A percentile compares a stretch with the other conserved stretches of the same genome.
These are phyloP conservation scores for Pistacia integerrima DNA, from an alignment of 345 rosid species.

Conservation along the genomic window DNA sequence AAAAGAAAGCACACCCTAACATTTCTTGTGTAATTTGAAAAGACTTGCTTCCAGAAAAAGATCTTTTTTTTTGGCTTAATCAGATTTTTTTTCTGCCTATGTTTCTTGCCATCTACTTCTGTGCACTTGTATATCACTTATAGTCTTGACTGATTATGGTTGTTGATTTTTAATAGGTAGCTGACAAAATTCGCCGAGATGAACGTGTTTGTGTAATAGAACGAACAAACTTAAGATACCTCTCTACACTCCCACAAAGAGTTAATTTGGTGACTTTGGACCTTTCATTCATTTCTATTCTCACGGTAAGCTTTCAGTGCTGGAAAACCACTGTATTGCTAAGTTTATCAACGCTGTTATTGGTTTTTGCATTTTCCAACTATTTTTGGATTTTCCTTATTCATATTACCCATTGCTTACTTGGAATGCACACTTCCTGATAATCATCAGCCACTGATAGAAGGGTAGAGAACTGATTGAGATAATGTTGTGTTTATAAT, in stretches of 20 bases:
- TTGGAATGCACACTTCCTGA: not conserved
- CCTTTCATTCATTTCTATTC: conserved; percentile 94
- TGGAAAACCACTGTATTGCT: not conserved
- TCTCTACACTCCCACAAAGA: conserved; percentile 73
- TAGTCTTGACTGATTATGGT: conserved; percentile 10
- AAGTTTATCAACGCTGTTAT: not conserved
- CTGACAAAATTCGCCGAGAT: conserved; percentile 82
- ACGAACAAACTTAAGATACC: conserved; percentile 87
- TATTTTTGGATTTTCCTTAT: not conserved
- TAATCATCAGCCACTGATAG: not conserved
- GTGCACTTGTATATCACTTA: conserved; percentile 5
- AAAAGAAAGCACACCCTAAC: too few species aligned
- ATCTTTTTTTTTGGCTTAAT: not conserved
- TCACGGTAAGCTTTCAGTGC: conserved; percentile 51
- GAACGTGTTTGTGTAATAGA: conserved; percentile 75
- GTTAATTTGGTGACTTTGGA: conserved; percentile 95
- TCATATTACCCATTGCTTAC: not conserved
- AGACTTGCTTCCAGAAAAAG: too few species aligned
- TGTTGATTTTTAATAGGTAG: conserved; percentile 57
- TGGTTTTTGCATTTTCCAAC: not conserved
- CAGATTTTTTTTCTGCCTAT: not conserved
- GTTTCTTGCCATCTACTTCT: not conserved
- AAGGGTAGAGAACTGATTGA: not conserved
- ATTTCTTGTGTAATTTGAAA: too few species aligned
- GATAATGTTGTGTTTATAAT: not conserved